Evolutionary conservation across 148 eudicot species (phyloP).

Genomic region (Tetragonia tetragonoides): DNA sequence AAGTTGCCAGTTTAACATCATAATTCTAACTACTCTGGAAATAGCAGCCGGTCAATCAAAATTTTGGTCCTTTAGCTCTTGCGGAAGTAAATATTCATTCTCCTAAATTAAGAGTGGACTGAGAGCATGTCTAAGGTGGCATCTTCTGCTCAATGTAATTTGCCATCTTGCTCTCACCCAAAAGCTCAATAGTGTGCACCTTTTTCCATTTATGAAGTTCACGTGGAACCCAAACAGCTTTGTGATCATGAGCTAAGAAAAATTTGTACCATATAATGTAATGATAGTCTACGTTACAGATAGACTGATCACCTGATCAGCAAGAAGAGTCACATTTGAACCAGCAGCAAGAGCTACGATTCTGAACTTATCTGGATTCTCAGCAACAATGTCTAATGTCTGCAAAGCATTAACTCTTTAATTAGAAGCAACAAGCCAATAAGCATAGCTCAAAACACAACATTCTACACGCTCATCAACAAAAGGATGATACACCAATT

Average conservation of each 20-base stretch:
- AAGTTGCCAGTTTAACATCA: not conserved
- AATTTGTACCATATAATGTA: not conserved
- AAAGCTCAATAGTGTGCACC: not conserved
- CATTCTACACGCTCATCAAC: not conserved
- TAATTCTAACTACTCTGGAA: not conserved
- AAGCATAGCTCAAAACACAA: not conserved
- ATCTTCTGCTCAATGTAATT: not conserved
- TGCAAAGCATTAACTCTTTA: constrained; percentile 31
- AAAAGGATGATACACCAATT: not conserved
- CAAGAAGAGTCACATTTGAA: constrained; percentile 97
- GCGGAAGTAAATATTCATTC: not conserved
- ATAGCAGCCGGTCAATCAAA: not conserved
- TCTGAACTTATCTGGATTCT: constrained; percentile 86
- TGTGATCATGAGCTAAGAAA: not conserved
- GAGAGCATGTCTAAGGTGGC: not conserved
- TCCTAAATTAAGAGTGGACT: not conserved
- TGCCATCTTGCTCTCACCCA: not conserved
- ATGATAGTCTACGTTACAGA: not conserved
- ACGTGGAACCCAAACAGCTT: not conserved
- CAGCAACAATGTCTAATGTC: constrained; percentile 94
- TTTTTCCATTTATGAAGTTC: not conserved
- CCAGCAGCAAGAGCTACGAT: constrained; percentile 98
- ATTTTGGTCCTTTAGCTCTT: not conserved
- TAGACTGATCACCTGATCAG: constrained; percentile 76
- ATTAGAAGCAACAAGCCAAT: constrained; percentile 26